Base-by-base conservation (phyloP, 2,329 filamentous ascomycete species). In the Colletotrichum theobromicola region DNA sequence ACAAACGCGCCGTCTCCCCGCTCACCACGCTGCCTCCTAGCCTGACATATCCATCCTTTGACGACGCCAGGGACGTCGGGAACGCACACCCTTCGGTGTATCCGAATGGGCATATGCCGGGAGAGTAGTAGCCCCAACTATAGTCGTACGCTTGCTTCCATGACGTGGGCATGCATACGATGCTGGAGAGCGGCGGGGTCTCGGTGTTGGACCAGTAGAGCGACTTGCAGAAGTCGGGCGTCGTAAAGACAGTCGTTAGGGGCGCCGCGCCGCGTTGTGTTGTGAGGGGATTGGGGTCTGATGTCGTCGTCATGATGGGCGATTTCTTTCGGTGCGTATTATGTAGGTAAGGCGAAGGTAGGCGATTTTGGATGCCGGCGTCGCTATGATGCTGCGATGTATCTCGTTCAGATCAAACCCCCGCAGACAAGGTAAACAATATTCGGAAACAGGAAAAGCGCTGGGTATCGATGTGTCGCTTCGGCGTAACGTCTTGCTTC, bases 101-200 rank as follows among this genome's bases (percentile, higher is more conserved):
- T 68, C 76, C 74, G 10, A 24, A 26, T 5, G 76, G 76, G 4
- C 76, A 77, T 10, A 77, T 77, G 16, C 60, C 76, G 3, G 76
- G 76, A 7, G 75, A 77, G 28, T 77, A 77, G 55, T 57, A 77
- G 9, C 76, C 76, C 72, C 72, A 74, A 9, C 28, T 12, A 21
- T 77, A 77, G 32, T 58, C 75, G 30, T 21, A 70, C 15, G 72
- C 55, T 35, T 74, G 72, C 32, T 67, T 70, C 72, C 72, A 74
- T 35, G 72, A 74, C 21, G 68, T 67, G 18, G 72, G 72, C 72
- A 74, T 74, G 28, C 72, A 74, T 24, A 72, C 72, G 7, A 67
- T 26, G 57, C 72, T 74, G 28, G 68, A 72, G 55, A 74, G 72
- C 26, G 72, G 72, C 34, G 72, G 72, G 13, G 72, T 74, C 28